Percentiles rank a stretch among this genome's conserved stretches.
These are phyloP conservation scores for Aspergillus clavatus DNA, from an alignment of 2,329 filamentous ascomycete species.

Conservation along the genomic window DNA sequence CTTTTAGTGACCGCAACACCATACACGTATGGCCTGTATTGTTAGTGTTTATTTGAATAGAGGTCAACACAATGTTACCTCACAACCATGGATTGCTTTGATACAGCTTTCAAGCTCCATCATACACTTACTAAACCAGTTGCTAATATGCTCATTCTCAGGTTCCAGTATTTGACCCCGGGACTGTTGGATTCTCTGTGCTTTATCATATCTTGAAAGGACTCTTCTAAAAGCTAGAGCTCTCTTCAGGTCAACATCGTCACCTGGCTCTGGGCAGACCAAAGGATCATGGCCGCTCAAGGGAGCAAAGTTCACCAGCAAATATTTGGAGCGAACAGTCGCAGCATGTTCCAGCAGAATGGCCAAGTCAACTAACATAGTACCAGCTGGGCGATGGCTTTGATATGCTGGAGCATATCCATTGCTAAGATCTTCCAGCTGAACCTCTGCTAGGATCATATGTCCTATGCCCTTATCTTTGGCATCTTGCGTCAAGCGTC, in stretches of 20 bases:
- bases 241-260: neutral
- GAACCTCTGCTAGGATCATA: slow-evolving; percentile 2
- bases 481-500: slow-evolving; percentile 3
- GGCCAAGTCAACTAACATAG: slow-evolving; percentile 1
- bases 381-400: slow-evolving; percentile 1
- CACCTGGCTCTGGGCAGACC: neutral
- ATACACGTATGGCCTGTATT: neutral
- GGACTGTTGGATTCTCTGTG: neutral
- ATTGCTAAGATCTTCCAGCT: slow-evolving; percentile 1
- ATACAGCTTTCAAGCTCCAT: neutral
- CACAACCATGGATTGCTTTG: slow-evolving; percentile 1
- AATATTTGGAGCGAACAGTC: slow-evolving; percentile 2
- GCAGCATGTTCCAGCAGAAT: neutral
- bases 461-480: slow-evolving; percentile 1
- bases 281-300: slow-evolving; percentile 2
- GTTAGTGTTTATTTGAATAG: neutral
- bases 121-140: neutral
- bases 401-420: neutral
- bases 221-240: neutral
- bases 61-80: neutral
- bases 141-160: slow-evolving; percentile 1
- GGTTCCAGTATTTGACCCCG: neutral
- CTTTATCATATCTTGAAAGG: neutral
- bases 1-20: neutral
- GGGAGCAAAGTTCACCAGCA: neutral